Evolutionary conservation across 176 grass and related monocot species (phyloP).

Genomic region (Musa itinerans): DNA sequence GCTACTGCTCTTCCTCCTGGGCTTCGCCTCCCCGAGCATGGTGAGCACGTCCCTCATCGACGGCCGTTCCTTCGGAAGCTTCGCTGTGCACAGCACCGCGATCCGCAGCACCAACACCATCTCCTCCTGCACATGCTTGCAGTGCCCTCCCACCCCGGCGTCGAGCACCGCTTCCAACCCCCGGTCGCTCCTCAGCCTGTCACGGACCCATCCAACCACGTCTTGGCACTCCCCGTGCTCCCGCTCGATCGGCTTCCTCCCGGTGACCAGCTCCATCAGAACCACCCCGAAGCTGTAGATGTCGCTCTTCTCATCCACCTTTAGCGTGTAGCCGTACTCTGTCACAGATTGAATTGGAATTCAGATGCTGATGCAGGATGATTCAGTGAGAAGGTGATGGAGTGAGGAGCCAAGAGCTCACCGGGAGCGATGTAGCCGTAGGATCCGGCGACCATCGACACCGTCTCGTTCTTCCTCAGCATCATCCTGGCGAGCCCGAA

Average conservation of each 20-base stretch:
- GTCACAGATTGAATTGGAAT: neutral
- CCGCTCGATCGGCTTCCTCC: conserved; percentile 45
- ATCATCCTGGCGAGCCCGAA: conserved; percentile 63
- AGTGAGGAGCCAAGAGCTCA: conserved; percentile 11
- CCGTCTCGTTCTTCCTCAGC: conserved; percentile 35
- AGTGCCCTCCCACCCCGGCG: conserved; percentile 35
- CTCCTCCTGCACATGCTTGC: conserved; percentile 72
- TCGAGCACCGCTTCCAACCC: conserved; percentile 50
- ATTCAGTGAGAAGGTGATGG: neutral
- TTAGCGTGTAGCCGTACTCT: conserved; percentile 89
- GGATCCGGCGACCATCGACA: conserved; percentile 78
- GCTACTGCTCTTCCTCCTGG: conserved; percentile 65
- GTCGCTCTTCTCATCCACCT: conserved; percentile 96
- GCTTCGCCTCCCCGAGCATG: conserved; percentile 90
- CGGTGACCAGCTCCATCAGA: conserved; percentile 83
- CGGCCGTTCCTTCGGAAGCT: conserved; percentile 49
- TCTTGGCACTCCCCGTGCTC: conserved; percentile 76
- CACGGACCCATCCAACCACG: conserved; percentile 68
- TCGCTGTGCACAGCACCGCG: conserved; percentile 76
- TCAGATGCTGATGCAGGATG: neutral
- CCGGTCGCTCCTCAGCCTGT: conserved; percentile 44
- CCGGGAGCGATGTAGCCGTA: conserved; percentile 92
- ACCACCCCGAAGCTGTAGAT: conserved; percentile 91
- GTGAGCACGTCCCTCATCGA: conserved; percentile 88
- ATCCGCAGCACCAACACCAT: conserved; percentile 79